Conservation (phyloP, 148 eudicot genomes). For the Agrostemma githago region DNA sequence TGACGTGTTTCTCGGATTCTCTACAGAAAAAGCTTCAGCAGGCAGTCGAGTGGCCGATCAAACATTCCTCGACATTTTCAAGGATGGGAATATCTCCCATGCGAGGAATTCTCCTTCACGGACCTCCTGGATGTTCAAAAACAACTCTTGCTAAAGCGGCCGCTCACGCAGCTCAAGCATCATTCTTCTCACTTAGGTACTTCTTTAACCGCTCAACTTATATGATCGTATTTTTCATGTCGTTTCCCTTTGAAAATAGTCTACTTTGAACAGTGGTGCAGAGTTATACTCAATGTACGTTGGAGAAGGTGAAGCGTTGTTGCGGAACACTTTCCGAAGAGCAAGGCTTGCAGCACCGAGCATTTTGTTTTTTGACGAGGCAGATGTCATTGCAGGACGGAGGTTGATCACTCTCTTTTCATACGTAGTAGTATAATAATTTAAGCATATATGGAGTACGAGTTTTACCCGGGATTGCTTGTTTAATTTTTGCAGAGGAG, state of each 20-base stretch:
- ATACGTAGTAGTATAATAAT: too few species aligned
- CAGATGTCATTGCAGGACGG: slow-evolving; percentile 77
- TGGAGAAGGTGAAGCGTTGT: slow-evolving; percentile 94
- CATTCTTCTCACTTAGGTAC: slow-evolving; percentile 91
- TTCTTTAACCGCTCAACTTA: neutral
- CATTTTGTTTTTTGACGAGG: slow-evolving; percentile 92
- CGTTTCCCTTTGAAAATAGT: slow-evolving; percentile 8
- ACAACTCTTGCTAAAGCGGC: slow-evolving; percentile 98
- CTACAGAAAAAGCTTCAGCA: slow-evolving; percentile 90
- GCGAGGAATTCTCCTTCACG: slow-evolving; percentile 92
- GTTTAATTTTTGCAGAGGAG: slow-evolving; percentile 67
- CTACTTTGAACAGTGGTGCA: slow-evolving; percentile 68
- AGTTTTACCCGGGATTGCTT: neutral
- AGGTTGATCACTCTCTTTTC: slow-evolving; percentile 36
- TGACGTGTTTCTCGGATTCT: neutral
- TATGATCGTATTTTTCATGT: neutral
- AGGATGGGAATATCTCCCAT: slow-evolving; percentile 75
- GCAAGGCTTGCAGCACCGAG: slow-evolving; percentile 98
- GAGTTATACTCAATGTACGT: slow-evolving; percentile 90
- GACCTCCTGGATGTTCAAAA: slow-evolving; percentile 99
- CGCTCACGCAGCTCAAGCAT: slow-evolving; percentile 90
- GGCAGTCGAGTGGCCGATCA: slow-evolving; percentile 99
- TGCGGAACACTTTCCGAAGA: slow-evolving; percentile 82
- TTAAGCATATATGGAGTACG: neutral
- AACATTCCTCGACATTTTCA: slow-evolving; percentile 66